Percentiles rank a stretch among this genome's conserved stretches.
Conservation (phyloP, 148 eudicot species). For the Vaccinium macrocarpon region DNA sequence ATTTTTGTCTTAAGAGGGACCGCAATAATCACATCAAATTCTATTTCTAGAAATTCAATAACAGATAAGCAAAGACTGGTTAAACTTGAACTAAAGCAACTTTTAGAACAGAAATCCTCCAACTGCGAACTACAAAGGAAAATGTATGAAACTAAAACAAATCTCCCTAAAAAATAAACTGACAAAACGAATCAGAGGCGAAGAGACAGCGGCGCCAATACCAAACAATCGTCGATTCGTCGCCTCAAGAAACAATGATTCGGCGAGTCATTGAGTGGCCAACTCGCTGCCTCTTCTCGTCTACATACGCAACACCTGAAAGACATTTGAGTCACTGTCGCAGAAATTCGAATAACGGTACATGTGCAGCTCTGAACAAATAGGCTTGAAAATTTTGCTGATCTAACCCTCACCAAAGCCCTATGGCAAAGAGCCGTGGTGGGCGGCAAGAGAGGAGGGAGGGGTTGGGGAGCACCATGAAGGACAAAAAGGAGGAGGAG, state of each 20-base stretch:
- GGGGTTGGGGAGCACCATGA: no score
- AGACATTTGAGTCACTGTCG: not conserved
- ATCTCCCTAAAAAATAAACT: not conserved
- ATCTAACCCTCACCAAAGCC: not conserved
- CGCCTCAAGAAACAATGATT: not conserved
- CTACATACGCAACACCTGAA: not conserved
- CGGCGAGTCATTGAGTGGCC: not conserved
- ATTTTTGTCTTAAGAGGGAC: no score
- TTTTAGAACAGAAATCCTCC: no score
- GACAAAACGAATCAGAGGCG: not conserved
- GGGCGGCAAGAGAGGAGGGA: no score
- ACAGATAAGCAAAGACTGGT: no score
- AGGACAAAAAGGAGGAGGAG: no score
- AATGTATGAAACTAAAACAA: not conserved
- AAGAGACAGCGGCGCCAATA: not conserved
- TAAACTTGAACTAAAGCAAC: no score
- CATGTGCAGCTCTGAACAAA: not conserved
- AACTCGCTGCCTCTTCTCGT: not conserved
- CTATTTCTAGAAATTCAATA: no score
- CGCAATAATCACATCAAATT: no score
- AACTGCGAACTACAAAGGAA: no score
- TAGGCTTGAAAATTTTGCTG: not conserved
- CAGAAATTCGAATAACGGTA: not conserved
- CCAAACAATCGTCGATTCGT: not conserved
- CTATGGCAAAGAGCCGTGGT: no score